Base-by-base conservation (phyloP, 2,329 filamentous ascomycete genomes). In the Harringtonia lauricola region DNA sequence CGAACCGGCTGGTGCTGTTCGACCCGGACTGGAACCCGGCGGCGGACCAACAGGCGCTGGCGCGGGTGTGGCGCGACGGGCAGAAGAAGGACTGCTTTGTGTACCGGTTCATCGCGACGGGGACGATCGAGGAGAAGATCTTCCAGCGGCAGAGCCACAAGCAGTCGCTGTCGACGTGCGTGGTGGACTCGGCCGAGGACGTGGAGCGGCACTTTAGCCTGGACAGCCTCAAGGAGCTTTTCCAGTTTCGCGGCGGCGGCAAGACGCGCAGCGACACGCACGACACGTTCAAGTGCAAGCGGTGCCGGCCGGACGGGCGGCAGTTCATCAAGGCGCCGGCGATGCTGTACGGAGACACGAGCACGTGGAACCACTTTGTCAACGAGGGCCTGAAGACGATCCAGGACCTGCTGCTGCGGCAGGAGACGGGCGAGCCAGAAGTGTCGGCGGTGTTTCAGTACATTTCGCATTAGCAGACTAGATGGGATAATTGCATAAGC, bases 11-110 rank as follows among this genome's bases (percentile, higher is more conserved):
- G 3, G 86, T 98, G 2, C 77, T 98, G 34, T 98, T 98, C 59
- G 92, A 98, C 53, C 92, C 92, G 0, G 86, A 92, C 62, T 98
- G 92, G 92, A 98, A 98, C 56, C 92, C 92, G 1, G 92, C 92
- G 4, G 89, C 92, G 1, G 92, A 98, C 57, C 92, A 98, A 62
- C 92, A 98, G 65, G 92, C 92, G 4, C 74, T 98, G 26, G 92
- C 92, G 30, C 85, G 92, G 68, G 92, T 98, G 18, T 98, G 92
- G 92, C 86, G 92, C 71, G 92, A 98, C 55, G 92, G 92, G 0
- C 92, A 98, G 63, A 96, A 94, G 72, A 98, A 98, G 59, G 92
- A 98, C 57, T 98, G 92, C 58, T 98, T 98, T 55, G 92, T 98
- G 15, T 98, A 98, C 62, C 85, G 92, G n/a, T 98, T 98, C 66